Percentiles rank a stretch among this genome's conserved stretches.
Conservation (phyloP, 768 basidiomycete genomes). For the Calvatia gigantea region DNA sequence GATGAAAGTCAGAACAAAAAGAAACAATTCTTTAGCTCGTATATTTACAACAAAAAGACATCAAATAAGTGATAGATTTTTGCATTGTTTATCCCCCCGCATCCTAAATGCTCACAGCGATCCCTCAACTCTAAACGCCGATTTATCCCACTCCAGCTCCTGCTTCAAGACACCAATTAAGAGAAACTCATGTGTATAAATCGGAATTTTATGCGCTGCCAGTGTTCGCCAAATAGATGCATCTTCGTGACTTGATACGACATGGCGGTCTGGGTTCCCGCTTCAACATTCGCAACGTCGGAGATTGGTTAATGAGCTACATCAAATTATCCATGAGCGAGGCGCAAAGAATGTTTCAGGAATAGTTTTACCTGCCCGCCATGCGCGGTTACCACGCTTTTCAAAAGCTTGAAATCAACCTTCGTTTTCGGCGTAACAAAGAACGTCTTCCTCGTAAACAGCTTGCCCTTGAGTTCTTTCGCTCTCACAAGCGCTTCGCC, state of each 20-base stretch:
- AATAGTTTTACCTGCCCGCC: conserved; percentile 61
- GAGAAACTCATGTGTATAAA: conserved; percentile 72
- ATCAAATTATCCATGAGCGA: not conserved
- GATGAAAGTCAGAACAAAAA: too few species aligned
- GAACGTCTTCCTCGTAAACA: conserved; percentile 67
- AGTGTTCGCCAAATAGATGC: conserved; percentile 64
- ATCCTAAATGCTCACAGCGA: not conserved
- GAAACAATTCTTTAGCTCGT: too few species aligned
- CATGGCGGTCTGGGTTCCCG: conserved; percentile 46
- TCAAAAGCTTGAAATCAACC: conserved; percentile 57
- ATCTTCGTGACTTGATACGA: conserved; percentile 69
- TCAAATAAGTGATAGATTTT: not conserved
- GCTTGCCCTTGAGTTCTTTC: conserved; percentile 42
- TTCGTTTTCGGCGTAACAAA: conserved; percentile 70
- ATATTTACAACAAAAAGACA: not conserved
- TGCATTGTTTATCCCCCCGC: too few species aligned
- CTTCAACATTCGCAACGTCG: conserved; percentile 54
- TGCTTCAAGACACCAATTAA: conserved; percentile 64
- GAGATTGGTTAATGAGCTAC: conserved; percentile 44
- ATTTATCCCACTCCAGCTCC: conserved; percentile 59
- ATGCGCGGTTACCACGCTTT: conserved; percentile 62
- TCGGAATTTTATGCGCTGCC: conserved; percentile 37
- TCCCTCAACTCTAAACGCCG: conserved; percentile 27
- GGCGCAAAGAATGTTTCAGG: not conserved
- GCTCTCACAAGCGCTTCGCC: conserved; percentile 58